Evolutionary conservation across 768 basidiomycete genomes (phyloP).

Genomic region (Fibroporia radiculosa): DNA sequence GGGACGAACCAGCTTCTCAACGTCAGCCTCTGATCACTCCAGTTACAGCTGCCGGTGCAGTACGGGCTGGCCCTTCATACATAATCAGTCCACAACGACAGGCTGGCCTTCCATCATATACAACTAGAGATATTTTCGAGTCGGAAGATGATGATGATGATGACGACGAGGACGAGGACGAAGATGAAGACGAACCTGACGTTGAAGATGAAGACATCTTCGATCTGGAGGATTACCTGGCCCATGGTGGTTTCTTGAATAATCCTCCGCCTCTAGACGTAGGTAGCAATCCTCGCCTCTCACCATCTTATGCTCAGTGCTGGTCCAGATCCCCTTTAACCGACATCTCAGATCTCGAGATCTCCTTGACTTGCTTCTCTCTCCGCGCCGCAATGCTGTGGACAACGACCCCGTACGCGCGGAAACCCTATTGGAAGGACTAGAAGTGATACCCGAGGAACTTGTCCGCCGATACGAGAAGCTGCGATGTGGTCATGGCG

Average conservation of each 20-base stretch:
- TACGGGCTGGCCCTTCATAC: background rate
- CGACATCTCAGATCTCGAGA: background rate
- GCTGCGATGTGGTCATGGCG: slow-evolving; percentile 14
- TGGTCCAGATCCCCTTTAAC: background rate
- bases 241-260: no score
- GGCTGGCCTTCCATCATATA: no score
- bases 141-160: slow-evolving; percentile 2
- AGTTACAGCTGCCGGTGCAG: background rate
- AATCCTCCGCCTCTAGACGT: no score
- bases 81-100: background rate
- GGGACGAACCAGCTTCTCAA: background rate
- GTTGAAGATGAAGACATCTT: background rate
- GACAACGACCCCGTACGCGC: slow-evolving; percentile 57
- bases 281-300: no score
- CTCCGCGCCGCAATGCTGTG: background rate
- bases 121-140: no score
- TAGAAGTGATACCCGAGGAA: slow-evolving; percentile 59
- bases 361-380: background rate
- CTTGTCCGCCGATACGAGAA: slow-evolving; percentile 34
- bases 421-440: slow-evolving; percentile 48
- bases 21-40: background rate
- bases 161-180: slow-evolving; percentile 7
- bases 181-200: background rate
- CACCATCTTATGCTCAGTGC: no score
- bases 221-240: background rate